Evolutionary conservation across 208 protist species (phyloP).

Genomic region (Tritrichomonas musculus): DNA sequence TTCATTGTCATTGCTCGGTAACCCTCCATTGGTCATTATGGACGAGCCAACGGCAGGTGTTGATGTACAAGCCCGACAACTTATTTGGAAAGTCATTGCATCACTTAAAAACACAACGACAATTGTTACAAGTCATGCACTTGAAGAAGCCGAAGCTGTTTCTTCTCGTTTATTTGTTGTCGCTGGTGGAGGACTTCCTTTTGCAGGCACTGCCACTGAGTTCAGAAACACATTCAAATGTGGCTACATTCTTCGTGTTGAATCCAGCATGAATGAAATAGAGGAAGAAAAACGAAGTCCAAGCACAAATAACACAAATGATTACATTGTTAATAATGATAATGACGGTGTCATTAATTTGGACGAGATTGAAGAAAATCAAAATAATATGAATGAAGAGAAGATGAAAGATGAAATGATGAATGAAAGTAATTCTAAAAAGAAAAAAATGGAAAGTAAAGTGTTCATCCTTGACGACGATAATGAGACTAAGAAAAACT

Average conservation of each 20-base stretch:
- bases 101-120: not conserved
- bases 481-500: too few species aligned
- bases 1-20: not conserved
- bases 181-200: not conserved
- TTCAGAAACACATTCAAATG: not conserved
- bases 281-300: too few species aligned
- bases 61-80: not conserved
- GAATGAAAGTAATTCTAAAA: too few species aligned
- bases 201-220: not conserved
- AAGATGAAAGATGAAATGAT: too few species aligned
- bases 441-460: too few species aligned
- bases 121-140: constrained; percentile 21
- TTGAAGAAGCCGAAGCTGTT: constrained; percentile 28
- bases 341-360: too few species aligned
- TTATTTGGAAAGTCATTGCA: constrained; percentile 11
- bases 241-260: not conserved
- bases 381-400: too few species aligned
- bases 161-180: not conserved
- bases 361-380: too few species aligned
- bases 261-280: not conserved
- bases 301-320: too few species aligned
- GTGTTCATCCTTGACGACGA: too few species aligned
- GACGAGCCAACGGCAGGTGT: too few species aligned
- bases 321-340: too few species aligned
- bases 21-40: not conserved